phyloP scores from a whole-genome alignment of 2,329 filamentous ascomycete species.

The Diaporthe sp. region DNA sequence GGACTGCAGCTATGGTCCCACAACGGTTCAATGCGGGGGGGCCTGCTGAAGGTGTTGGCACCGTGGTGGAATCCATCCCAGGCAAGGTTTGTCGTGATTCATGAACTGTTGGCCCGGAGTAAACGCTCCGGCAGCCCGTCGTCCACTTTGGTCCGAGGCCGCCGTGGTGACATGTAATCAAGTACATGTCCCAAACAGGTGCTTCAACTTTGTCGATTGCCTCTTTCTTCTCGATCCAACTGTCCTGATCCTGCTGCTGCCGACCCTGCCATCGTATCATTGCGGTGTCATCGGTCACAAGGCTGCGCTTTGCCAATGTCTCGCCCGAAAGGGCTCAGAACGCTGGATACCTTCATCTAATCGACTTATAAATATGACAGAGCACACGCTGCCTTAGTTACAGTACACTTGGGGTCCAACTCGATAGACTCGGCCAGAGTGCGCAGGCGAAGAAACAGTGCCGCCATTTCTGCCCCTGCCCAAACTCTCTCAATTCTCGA shows the following conservation, averaged over 20 bases:
- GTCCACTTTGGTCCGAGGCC: conserved; percentile 2
- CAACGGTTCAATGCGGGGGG: not conserved
- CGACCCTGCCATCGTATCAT: not conserved
- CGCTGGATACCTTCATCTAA: not conserved
- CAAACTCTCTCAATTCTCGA: not conserved
- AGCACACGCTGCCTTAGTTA: not conserved
- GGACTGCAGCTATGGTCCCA: not conserved
- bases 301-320: conserved; percentile 16
- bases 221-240: not conserved
- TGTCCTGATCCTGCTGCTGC: conserved; percentile 1
- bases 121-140: conserved; percentile 11
- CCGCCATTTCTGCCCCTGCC: not conserved
- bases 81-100: conserved; percentile 26
- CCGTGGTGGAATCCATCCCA: not conserved
- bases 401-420: not conserved
- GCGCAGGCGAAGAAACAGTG: conserved; percentile 20
- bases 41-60: not conserved
- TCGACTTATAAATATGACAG: not conserved
- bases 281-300: conserved; percentile 19
- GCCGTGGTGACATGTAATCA: not conserved
- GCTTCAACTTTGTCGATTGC: not conserved
- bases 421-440: not conserved
- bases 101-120: conserved; percentile 13
- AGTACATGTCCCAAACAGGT: not conserved
- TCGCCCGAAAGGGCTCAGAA: not conserved